phyloP scores from a whole-genome alignment of 306 rosid genomes.

The Vachellia pachyceras region DNA sequence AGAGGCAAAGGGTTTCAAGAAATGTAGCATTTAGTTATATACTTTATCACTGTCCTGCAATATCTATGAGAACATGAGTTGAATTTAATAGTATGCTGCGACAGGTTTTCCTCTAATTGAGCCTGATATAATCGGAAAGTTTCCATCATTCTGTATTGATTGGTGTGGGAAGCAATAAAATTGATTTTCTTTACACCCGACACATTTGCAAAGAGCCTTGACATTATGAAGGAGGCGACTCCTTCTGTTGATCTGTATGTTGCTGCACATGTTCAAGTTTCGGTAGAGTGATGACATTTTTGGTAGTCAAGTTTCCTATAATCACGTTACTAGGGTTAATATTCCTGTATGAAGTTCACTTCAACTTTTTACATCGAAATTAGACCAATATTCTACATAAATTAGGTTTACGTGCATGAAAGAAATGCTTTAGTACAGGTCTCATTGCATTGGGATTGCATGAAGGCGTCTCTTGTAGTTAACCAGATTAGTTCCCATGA shows the following conservation, averaged over 20 bases:
- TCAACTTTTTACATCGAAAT: constrained; percentile 6
- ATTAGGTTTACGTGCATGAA: not conserved
- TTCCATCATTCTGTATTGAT: constrained; percentile 4
- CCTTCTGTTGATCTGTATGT: constrained; percentile 8
- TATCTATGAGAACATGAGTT: not conserved
- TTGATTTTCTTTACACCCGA: not conserved
- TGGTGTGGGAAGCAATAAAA: not conserved
- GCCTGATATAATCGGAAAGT: not conserved
- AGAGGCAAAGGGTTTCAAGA: not conserved
- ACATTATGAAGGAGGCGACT: not conserved
- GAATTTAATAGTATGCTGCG: not conserved
- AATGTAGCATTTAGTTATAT: not conserved
- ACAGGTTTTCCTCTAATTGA: constrained; percentile 4
- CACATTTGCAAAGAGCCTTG: not conserved
- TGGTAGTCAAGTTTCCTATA: not conserved
- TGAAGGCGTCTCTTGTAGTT: not conserved
- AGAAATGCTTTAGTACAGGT: not conserved
- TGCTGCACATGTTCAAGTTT: not conserved
- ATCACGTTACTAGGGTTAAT: not conserved
- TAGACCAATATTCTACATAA: not conserved
- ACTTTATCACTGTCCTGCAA: not conserved
- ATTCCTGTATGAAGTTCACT: not conserved
- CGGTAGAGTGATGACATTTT: not conserved
- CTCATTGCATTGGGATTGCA: not conserved
- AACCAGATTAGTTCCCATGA: not conserved